These are phyloP conservation scores for Aspergillus ibericus DNA, from an alignment of 2,329 filamentous ascomycete genomes.

Conservation along the genomic window DNA sequence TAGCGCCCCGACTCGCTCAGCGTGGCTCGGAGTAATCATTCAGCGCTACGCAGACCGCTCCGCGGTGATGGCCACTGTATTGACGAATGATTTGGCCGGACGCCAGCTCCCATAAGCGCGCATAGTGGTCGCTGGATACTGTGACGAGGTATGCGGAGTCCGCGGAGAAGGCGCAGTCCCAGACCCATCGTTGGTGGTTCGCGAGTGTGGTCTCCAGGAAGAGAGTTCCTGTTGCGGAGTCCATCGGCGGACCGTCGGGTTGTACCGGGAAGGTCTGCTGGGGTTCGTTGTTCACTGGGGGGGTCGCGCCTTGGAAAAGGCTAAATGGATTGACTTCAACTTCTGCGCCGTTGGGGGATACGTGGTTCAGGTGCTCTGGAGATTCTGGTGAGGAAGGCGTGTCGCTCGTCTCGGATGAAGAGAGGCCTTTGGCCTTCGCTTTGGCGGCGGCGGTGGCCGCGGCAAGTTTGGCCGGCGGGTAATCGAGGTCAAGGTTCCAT, in stretches of 20 bases:
- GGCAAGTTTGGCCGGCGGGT: conserved; percentile 41
- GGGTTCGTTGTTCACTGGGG: conserved; percentile 27
- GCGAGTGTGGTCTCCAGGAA: conserved; percentile 83
- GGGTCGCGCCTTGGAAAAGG: conserved; percentile 27
- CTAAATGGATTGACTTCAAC: conserved; percentile 26
- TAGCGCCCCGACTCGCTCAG: conserved; percentile 19
- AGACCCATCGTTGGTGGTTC: conserved; percentile 93
- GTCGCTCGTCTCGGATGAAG: conserved; percentile 13
- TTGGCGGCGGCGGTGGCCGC: conserved; percentile 26
- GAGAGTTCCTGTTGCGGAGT: conserved; percentile 55
- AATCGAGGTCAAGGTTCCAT: conserved; percentile 83
- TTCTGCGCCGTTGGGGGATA: conserved; percentile 23
- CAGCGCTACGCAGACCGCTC: conserved; percentile 86
- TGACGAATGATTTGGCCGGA: conserved; percentile 89
- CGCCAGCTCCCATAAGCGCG: conserved; percentile 82
- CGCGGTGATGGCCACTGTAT: conserved; percentile 91
- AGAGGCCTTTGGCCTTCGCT: conserved; percentile 18
- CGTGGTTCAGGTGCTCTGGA: conserved; percentile 20
- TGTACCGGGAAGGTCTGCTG: conserved; percentile 36
- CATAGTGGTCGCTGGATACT: conserved; percentile 90
- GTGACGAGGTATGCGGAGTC: conserved; percentile 92
- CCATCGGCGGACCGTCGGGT: conserved; percentile 42
- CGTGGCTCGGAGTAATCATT: conserved; percentile 70
- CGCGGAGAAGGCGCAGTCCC: conserved; percentile 94
- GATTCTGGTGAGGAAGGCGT: conserved; percentile 19